These are phyloP conservation scores for Pythium guiyangense DNA, from an alignment of 352 stramenopile genomes.

Conservation along the genomic window DNA sequence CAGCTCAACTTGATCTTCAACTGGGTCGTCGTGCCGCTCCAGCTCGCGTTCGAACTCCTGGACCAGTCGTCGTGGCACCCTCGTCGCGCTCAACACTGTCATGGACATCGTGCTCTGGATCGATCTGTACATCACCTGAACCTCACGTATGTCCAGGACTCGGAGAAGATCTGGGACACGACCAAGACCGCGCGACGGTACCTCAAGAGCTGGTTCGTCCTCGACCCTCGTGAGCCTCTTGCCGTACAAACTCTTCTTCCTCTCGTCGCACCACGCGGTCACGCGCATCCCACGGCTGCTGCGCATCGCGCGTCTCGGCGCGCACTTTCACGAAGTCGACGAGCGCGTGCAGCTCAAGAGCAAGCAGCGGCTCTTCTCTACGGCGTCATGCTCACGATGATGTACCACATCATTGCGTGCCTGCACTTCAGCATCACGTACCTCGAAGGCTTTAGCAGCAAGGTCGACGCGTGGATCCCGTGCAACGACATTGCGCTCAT, in stretches of 20 bases:
- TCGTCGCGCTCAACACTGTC: constrained; percentile 28
- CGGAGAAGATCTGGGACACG: constrained; percentile 37
- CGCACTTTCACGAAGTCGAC: constrained; percentile 30
- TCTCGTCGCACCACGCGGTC: constrained; percentile 7
- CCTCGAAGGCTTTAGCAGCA: constrained; percentile 34
- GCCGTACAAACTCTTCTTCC: constrained; percentile 35
- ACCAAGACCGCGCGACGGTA: constrained; percentile 33
- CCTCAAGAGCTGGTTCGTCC: constrained; percentile 23
- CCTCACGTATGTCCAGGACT: constrained; percentile 40
- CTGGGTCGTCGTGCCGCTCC: constrained; percentile 40
- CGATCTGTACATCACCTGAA: constrained; percentile 48
- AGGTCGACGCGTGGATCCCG: constrained; percentile 38
- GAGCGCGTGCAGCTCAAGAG: constrained; percentile 32
- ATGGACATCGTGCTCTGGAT: constrained; percentile 34
- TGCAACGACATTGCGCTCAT: constrained; percentile 36
- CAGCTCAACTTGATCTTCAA: constrained; percentile 42
- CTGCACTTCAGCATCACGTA: constrained; percentile 46
- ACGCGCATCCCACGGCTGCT: constrained; percentile 30
- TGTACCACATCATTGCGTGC: constrained; percentile 51
- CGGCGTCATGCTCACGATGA: constrained; percentile 31
- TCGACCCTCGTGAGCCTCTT: constrained; percentile 28
- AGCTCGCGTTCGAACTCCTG: constrained; percentile 42
- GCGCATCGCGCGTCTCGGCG: constrained; percentile 27
- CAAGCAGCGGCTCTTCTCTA: constrained; percentile 30
- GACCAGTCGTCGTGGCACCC: constrained; percentile 36